phyloP scores from a whole-genome alignment of 2,329 filamentous ascomycete species.

The Colletotrichum destructivum region DNA sequence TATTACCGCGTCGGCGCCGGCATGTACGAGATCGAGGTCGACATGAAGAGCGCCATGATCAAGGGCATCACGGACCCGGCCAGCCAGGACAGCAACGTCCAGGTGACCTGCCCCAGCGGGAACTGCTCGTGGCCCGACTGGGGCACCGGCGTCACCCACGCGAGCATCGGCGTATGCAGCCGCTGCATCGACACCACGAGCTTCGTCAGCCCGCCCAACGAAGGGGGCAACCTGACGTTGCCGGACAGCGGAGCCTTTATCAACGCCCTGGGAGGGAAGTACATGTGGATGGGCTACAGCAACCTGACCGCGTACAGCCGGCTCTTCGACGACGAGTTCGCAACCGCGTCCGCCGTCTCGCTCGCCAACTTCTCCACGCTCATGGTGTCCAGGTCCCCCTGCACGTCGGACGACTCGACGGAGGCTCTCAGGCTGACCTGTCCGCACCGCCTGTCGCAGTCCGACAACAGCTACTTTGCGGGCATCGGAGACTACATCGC shows the following conservation, averaged over 20 bases:
- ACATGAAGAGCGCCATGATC: slow-evolving; percentile 52
- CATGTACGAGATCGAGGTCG: slow-evolving; percentile 45
- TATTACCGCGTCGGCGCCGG: slow-evolving; percentile 45
- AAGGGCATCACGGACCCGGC: slow-evolving; percentile 48
- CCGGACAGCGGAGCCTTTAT: slow-evolving; percentile 19
- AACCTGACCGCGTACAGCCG: slow-evolving; percentile 26
- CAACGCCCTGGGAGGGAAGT: slow-evolving; percentile 16
- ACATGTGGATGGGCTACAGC: slow-evolving; percentile 39
- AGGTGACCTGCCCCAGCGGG: slow-evolving; percentile 18
- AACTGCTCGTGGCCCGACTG: slow-evolving; percentile 36
- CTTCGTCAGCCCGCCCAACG: slow-evolving; percentile 26
- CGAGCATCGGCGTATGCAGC: slow-evolving; percentile 35
- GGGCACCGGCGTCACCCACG: slow-evolving; percentile 34
- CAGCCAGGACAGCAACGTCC: slow-evolving; percentile 43
- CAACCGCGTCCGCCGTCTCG: slow-evolving; percentile 11
- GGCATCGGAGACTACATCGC: slow-evolving; percentile 23
- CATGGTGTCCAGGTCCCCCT: slow-evolving; percentile 17
- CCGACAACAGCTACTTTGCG: not conserved
- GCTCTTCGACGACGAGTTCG: slow-evolving; percentile 18
- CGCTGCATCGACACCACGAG: slow-evolving; percentile 31
- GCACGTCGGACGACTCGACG: slow-evolving; percentile 14
- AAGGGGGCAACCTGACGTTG: slow-evolving; percentile 22
- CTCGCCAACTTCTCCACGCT: slow-evolving; percentile 32
- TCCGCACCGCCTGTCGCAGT: slow-evolving; percentile 20
- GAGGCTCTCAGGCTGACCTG: slow-evolving; percentile 7